Evolutionary conservation across 2,329 filamentous ascomycete species (phyloP), one percentile per base, ranked within the genome.

Genomic region (Aspergillus sp.): DNA sequence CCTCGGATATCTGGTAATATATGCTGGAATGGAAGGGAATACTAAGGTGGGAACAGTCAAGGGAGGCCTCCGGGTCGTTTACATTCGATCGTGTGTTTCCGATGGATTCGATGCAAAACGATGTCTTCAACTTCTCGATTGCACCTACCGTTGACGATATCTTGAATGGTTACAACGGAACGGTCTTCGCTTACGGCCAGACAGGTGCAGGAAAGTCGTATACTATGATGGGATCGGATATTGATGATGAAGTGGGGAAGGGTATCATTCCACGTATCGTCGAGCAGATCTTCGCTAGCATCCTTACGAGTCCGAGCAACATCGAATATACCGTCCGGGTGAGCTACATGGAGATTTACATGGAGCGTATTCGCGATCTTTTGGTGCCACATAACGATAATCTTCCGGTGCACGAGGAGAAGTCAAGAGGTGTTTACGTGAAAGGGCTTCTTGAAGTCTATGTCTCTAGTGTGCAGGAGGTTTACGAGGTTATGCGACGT

Each of bases 261-360:
- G 95, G 95, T 82, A 93, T 99, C 62, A 98, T 97, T 67, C 95
- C 95, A 51, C 89, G 95, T 70, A 98, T 98, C 66, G 89, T 97
- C 66, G 91, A 98, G 78, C 93, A 98, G 79, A 97, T 98, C 73
- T 98, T 98, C 74, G 88, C 90, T 67, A 96, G 90, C 77, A 98
- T 98, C 75, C 83, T 97, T 78, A 87, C 90, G 21, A 96, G 92
- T 68, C 91, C 93, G 44, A 88, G 88, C 68, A 96, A 91, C 66
- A 97, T 98, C 74, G 95, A 98, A 77, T 98, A 98, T 77, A 98
- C 93, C n/a, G 93, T 99, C 53, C 87, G 93, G 56, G 93, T 98
- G 71, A 96, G 92, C 76, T 98, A 98, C 78, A 97, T 99, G 93
- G 95, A 99, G 78, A 98, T 99, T 64, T 99, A 99, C 81, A 99